Evolutionary conservation across 495 filamentous ascomycete genomes (phyloP), one percentile per base, ranked within the genome.

Genomic region (Hypomontagnella submonticulosa): DNA sequence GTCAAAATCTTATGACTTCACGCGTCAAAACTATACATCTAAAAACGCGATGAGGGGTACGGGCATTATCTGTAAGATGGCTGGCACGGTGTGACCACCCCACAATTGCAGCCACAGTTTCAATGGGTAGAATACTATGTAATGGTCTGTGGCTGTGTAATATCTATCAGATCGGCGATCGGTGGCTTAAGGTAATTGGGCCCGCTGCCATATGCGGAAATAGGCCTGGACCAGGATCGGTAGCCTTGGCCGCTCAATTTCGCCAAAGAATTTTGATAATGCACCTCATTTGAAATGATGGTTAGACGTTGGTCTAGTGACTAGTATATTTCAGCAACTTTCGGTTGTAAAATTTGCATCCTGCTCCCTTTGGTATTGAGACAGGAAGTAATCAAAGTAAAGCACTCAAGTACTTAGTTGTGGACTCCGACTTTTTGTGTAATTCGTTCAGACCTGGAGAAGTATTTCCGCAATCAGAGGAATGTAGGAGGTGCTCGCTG

Each of bases 41-140:
- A 30, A 42, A n/a, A 50, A 40, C 65, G 65, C 54, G 65, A 68
- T 68, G 65, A 68, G 65, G 65, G 65, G 65, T 63, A 58, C 40
- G 8, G 18, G n/a, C 19, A 20, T 7, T 10, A 20, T n/a, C n/a
- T n/a, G n/a, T n/a, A n/a, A n/a, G n/a, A n/a, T n/a, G n/a, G n/a
- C n/a, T 19, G 16, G 41, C 57, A 34, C 40, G 7, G 7, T 4
- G 38, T 20, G 33, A 38, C 42, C n/a, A n/a, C 15, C 20, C 33
- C 44, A 18, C 44, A 47, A 32, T 18, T 4, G 49, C 48, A 48
- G 38, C n/a, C 33, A 53, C 41, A 59, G 7, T 15, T 36, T n/a
- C 3, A 32, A 51, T 42, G 50, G 23, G 9, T 16, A 20, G n/a
- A n/a, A n/a, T n/a, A n/a, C n/a, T n/a, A n/a, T n/a, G n/a, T 23